Evolutionary conservation across 2,329 filamentous ascomycete genomes (phyloP), one percentile per base, ranked within the genome.

Genomic region (Diaporthe citriasiana): DNA sequence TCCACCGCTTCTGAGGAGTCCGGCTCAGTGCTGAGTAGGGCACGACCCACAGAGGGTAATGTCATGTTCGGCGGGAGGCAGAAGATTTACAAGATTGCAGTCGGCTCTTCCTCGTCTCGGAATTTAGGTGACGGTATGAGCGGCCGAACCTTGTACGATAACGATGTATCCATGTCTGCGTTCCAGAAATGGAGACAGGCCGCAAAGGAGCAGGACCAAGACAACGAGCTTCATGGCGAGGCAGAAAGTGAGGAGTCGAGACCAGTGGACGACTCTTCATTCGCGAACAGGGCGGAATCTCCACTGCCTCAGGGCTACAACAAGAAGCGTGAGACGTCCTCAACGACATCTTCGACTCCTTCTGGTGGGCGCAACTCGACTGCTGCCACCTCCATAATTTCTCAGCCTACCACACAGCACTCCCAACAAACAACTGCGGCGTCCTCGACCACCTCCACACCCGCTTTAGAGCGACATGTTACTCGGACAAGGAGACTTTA

Each of bases 51-150:
- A 1, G 96, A 98, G 80, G 95, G 96, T 59, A 99, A 98, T 81
- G 93, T 94, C 78, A 84, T 99, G 73, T 99, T 99, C 83, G 97
- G 97, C 73, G 97, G 97, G 22, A 91, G 97, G 57, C 97, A 98
- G 82, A 98, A 98, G 85, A 93, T 98, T 50, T 98, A 97, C 83
- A 95, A 95, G 82, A 94, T 98, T 76, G 88, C 93, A 0, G 86
- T 86, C 4, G 87, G 87, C 35, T 82, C 82, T 27, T 80, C 81
- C 80, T 82, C 56, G 87, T 86, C 3, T 85, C 86, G 45, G 86
- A 84, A 76, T 0, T 72, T 76, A 6, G 80, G 79, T 22, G 85
- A 86, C 27, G 88, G 87, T 59, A 89, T 94, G 87, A 85, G 87
- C 59, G 93, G 89, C 33, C 92, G 90, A 76, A 88, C 92, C 0